Evolutionary conservation across 2,329 filamentous ascomycete genomes (phyloP), one percentile per base, ranked within the genome.

Genomic region (Dryadomyces quercus-mongolicae): DNA sequence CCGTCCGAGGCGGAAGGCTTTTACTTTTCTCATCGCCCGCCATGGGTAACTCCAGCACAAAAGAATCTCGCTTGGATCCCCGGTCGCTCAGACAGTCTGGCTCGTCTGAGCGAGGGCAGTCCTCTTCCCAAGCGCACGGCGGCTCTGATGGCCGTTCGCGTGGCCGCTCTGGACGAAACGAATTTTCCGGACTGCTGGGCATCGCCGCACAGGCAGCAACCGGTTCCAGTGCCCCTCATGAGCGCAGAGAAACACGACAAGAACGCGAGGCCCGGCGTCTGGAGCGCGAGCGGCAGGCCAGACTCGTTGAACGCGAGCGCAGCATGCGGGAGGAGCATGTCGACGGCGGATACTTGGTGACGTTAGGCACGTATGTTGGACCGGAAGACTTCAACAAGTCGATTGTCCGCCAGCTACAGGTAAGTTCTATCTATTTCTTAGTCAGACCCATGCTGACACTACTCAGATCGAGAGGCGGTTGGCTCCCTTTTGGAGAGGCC

Each of bases 271-370:
- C 89, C 20, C 80, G 92, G 58, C 86, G 85, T 58, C 71, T 89
- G 54, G 92, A 96, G 67, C 86, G 83, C 63, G 92, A 97, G 67
- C 82, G 88, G 48, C 73, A 78, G 16, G 76, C 80, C 42, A 78
- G 93, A 55, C 70, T 85, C 46, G 89, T 89, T 67, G 93, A 98
- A 67, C 81, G 93, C 49, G 91, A 95, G 68, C 80, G 86, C 60
- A 98, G 93, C 65, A 82, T 97, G 72, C 83, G 77, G 59, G 91
- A 96, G 62, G 93, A 98, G 66, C 82, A 91, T 67, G 86, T 97
- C 3, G 93, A 98, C 68, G 93, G 93, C 20, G 93, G 93, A 21
- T 98, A 85, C 70, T 72, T 98, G 49, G 93, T 98, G 36, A 98
- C 93, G 0, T 81, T 95, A 65, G 93, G 93, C 40, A 88, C 91